Evolutionary conservation across 768 basidiomycete species (phyloP).

Genomic region (Phanerochaete sordida): DNA sequence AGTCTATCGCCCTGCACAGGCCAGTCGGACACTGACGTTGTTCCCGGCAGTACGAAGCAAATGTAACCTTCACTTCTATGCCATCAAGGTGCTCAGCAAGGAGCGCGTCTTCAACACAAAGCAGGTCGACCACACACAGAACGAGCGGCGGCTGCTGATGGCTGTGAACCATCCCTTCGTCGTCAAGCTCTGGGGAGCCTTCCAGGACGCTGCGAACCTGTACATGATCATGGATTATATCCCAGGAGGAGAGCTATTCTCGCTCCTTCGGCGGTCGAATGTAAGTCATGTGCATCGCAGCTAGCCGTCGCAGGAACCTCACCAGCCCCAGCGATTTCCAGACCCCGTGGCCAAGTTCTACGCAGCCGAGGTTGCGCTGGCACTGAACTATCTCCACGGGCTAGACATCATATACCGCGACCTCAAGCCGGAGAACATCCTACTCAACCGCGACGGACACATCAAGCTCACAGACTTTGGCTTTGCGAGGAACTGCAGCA

Average conservation of each 20-base stretch:
- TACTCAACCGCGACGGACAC: conserved; percentile 89
- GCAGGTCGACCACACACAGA: conserved; percentile 97
- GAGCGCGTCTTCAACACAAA: conserved; percentile 89
- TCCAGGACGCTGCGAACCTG: conserved; percentile 88
- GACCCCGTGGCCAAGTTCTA: conserved; percentile 98
- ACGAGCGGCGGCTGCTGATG: conserved; percentile 85
- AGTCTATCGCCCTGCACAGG: conserved; percentile 4
- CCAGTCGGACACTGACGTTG: neutral
- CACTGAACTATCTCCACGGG: conserved; percentile 84
- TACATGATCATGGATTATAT: conserved; percentile 99
- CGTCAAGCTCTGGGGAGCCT: conserved; percentile 94
- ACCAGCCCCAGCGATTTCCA: conserved; percentile 74
- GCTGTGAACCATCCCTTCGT: conserved; percentile 90
- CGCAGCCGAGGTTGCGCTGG: conserved; percentile 91
- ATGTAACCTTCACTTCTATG: conserved; percentile 94
- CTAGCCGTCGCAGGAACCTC: neutral
- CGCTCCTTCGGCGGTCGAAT: conserved; percentile 84
- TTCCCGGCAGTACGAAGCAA: conserved; percentile 69
- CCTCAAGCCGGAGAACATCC: conserved; percentile 95
- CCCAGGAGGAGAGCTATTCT: conserved; percentile 95
- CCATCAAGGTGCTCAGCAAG: conserved; percentile 92
- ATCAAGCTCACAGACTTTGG: conserved; percentile 98
- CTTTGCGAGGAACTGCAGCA: conserved; percentile 86
- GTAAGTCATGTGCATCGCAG: conserved; percentile 38
- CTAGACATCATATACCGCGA: conserved; percentile 96